These are phyloP conservation scores for Torulaspora microellipsoides DNA, from an alignment of 805 yeast species.

Conservation along the genomic window DNA sequence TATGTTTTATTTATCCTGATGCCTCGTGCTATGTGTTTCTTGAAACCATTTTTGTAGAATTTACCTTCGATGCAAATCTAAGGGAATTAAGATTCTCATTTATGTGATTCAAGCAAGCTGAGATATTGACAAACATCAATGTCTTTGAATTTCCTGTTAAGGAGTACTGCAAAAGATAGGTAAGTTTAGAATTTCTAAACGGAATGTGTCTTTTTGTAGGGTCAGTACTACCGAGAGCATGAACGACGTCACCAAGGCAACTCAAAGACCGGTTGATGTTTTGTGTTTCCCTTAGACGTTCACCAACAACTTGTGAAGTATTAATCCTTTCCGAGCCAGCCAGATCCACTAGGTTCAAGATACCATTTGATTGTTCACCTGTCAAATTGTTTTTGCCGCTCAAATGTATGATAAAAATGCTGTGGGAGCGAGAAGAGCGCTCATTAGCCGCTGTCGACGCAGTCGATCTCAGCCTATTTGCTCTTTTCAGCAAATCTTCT, in stretches of 20 bases:
- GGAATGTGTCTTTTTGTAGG: slow-evolving; percentile 65
- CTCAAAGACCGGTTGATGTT: slow-evolving; percentile 85
- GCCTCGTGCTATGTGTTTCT: slow-evolving; percentile 3
- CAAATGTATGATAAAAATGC: slow-evolving; percentile 64
- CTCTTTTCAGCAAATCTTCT: slow-evolving; percentile 45
- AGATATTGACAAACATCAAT: slow-evolving; percentile 85
- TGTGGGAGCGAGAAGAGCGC: slow-evolving; percentile 88
- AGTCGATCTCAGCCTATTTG: slow-evolving; percentile 61
- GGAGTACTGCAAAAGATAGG: slow-evolving; percentile 79
- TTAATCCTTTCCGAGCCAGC: slow-evolving; percentile 91
- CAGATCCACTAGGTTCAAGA: slow-evolving; percentile 76
- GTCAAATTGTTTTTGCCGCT: slow-evolving; percentile 49
- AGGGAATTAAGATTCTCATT: slow-evolving; percentile 80
- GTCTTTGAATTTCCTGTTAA: slow-evolving; percentile 84
- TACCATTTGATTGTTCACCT: slow-evolving; percentile 49
- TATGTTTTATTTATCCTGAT: no score
- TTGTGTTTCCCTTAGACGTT: slow-evolving; percentile 78
- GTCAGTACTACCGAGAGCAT: slow-evolving; percentile 65
- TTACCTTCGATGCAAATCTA: slow-evolving; percentile 83
- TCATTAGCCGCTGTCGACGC: slow-evolving; percentile 80
- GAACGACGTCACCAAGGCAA: slow-evolving; percentile 84
- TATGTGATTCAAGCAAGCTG: slow-evolving; percentile 58
- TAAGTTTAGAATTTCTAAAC: slow-evolving; percentile 88
- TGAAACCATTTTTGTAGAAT: slow-evolving; percentile 43
- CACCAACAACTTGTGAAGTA: slow-evolving; percentile 73